Evolutionary conservation across 768 basidiomycete species (phyloP), one percentile per base, ranked within the genome.

Genomic region (Amanita phalloides): DNA sequence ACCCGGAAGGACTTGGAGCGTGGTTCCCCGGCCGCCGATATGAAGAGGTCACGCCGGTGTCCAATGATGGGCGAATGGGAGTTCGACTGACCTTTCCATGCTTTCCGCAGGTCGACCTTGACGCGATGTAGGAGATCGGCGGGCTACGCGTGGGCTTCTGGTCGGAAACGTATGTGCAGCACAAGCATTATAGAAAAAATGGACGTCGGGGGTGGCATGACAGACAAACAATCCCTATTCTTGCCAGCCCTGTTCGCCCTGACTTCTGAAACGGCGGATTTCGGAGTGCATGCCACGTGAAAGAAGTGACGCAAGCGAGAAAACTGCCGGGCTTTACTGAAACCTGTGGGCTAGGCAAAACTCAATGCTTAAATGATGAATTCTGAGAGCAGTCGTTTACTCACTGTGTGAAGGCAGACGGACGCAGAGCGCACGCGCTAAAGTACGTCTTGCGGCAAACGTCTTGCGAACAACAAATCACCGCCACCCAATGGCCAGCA

Each of bases 401-500:
- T 37, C 41, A 66, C 65, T 64, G 42, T 58, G 49, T n/a, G 53
- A 28, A 21, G n/a, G 62, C 59, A 9, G 65, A 65, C 13, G 61
- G 62, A 20, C 64, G 48, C 35, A 66, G 39, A 49, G n/a, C 55
- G 57, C n/a, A 14, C 60, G 59, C 23, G 56, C n/a, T 51, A 49
- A 64, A 66, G 37, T 62, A 65, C 26, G 64, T 57, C 30, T 60
- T 64, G 50, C 53, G 33, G 54, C 10, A n/a, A 43, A 61, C 60
- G 36, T 65, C 63, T n/a, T 6, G 57, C 58, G 47, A 66, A 65
- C 1, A 66, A 54, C 8, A 66, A 48, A 21, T 63, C 60, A 2
- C 65, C 64, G 13, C 49, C 60, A 44, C 61, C 55, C n/a, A 65
- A 53, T 10, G 65, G 60, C 64, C 64, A 66, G 17, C n/a, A 62